phyloP scores from a whole-genome alignment of 495 filamentous ascomycete genomes.

The Chaetomidium leptoderma region DNA sequence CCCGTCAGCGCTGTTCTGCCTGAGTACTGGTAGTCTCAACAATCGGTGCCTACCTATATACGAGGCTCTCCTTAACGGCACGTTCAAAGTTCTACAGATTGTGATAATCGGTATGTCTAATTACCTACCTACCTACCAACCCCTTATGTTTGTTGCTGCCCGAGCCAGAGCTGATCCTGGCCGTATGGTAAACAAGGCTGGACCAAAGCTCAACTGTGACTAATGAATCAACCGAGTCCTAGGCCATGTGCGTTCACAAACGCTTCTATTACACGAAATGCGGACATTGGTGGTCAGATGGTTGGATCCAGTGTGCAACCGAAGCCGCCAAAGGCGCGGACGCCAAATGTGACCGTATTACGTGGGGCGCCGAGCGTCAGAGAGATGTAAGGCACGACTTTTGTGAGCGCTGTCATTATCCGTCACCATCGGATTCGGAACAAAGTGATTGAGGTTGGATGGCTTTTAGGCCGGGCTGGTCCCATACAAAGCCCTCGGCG shows the following conservation, averaged over 20 bases:
- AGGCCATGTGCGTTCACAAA: slow-evolving; percentile 8
- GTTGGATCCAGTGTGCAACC: background rate
- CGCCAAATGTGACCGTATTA: background rate
- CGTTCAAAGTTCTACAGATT: background rate
- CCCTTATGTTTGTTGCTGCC: background rate
- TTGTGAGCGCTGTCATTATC: slow-evolving; percentile 6
- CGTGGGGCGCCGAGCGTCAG: background rate
- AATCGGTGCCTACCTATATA: too few relatives aligned
- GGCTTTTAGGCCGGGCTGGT: background rate
- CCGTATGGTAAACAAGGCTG: background rate
- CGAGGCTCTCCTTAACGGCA: too few relatives aligned
- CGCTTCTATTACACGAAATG: background rate
- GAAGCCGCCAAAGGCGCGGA: background rate
- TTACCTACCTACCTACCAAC: too few relatives aligned
- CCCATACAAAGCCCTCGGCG: background rate
- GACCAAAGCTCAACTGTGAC: background rate
- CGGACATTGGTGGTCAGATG: slow-evolving; percentile 6
- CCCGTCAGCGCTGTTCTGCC: too few relatives aligned
- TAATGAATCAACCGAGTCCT: background rate
- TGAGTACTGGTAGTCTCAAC: too few relatives aligned
- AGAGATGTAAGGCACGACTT: background rate
- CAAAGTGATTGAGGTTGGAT: background rate
- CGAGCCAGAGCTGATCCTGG: background rate
- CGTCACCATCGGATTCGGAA: slow-evolving; percentile 2
- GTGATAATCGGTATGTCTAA: background rate